Percentiles rank a stretch among this genome's conserved stretches.
These are phyloP conservation scores for Aleurites moluccanus DNA, from an alignment of 441 rosid species.

Conservation along the genomic window DNA sequence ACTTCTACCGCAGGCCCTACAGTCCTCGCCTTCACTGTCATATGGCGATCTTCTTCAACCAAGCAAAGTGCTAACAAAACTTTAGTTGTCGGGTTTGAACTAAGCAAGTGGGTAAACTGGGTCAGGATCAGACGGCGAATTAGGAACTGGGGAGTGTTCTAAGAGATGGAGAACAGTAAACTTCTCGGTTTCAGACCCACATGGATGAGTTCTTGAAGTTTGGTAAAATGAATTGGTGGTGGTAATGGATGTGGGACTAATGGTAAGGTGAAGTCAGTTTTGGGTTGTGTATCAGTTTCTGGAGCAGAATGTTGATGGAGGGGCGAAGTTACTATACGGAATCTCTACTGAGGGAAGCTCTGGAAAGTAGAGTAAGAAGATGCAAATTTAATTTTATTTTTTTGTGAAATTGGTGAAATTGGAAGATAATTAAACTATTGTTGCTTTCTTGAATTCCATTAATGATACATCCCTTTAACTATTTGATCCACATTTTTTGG, in stretches of 20 bases:
- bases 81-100: no score
- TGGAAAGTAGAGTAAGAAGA: slow-evolving; percentile 78
- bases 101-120: slow-evolving; percentile 60
- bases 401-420: no score
- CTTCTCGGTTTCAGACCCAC: slow-evolving; percentile 54
- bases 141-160: slow-evolving; percentile 61
- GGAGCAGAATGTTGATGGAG: slow-evolving; percentile 24
- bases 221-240: no score
- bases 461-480: no score
- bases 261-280: slow-evolving; percentile 16
- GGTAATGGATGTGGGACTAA: slow-evolving; percentile 15
- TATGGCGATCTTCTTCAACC: slow-evolving; percentile 64
- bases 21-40: slow-evolving; percentile 77
- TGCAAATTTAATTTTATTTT: no score
- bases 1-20: slow-evolving; percentile 61
- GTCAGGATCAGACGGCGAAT: slow-evolving; percentile 70
- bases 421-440: no score
- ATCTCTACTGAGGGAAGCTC: slow-evolving; percentile 83
- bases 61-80: no score
- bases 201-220: slow-evolving; percentile 62
- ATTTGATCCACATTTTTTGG: no score
- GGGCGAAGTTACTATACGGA: slow-evolving; percentile 55
- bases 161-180: no score
- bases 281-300: no score
- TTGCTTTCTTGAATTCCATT: slow-evolving; percentile 39